phyloP scores from a whole-genome alignment of 352 stramenopile species.

The Phytophthora ramorum region DNA sequence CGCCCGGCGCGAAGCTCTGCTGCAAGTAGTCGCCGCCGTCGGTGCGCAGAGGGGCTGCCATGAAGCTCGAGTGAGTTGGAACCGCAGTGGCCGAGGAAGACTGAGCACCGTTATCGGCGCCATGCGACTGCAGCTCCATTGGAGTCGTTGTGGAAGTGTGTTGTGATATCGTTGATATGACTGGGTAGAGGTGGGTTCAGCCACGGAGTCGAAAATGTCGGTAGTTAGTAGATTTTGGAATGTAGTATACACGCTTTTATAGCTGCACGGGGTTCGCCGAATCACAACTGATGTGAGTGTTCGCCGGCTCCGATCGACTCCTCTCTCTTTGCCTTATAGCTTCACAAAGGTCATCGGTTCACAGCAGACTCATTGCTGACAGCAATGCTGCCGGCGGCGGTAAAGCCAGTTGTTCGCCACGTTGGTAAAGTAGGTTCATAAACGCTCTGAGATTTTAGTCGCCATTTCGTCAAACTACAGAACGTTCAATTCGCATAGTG shows the following conservation, averaged over 20 bases:
- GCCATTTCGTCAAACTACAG: background rate
- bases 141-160: slow-evolving; percentile 1
- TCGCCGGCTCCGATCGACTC: background rate
- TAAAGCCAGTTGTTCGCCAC: slow-evolving; percentile 13
- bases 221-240: background rate
- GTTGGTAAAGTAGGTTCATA: slow-evolving; percentile 6
- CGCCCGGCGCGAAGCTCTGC: slow-evolving; percentile 22
- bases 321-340: background rate
- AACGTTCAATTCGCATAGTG: background rate
- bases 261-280: background rate
- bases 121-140: background rate
- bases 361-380: background rate
- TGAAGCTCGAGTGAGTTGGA: slow-evolving; percentile 17
- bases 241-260: background rate
- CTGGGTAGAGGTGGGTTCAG: background rate
- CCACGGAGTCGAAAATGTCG: background rate
- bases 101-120: background rate
- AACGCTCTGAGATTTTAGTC: slow-evolving; percentile 5
- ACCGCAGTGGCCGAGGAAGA: background rate
- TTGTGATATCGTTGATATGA: slow-evolving; percentile 6
- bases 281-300: background rate
- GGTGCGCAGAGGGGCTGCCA: slow-evolving; percentile 8
- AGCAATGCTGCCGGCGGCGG: background rate
- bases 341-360: background rate
- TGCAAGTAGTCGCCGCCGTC: slow-evolving; percentile 21